These are phyloP conservation scores for Pisolithus marmoratus DNA, from an alignment of 768 basidiomycete genomes.

Conservation along the genomic window DNA sequence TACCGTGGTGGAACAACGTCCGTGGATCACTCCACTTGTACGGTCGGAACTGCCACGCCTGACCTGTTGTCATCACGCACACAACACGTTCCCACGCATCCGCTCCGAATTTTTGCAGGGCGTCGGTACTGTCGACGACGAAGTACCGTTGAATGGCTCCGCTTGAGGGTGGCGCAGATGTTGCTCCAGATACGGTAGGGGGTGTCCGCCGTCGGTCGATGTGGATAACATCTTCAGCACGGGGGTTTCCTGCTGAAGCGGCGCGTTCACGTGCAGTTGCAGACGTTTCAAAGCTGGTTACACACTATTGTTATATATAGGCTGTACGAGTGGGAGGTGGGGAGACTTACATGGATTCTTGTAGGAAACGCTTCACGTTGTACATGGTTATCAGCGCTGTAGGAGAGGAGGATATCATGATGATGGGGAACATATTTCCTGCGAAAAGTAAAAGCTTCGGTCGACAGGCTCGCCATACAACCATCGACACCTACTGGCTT, in stretches of 20 bases:
- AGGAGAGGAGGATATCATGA: slow-evolving; percentile 91
- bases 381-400: slow-evolving; percentile 96
- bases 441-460: neutral
- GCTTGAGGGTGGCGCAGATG: neutral
- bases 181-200: slow-evolving; percentile 18
- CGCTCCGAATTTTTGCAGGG: slow-evolving; percentile 83
- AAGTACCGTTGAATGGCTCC: slow-evolving; percentile 62
- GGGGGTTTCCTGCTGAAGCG: slow-evolving; percentile 62
- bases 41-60: slow-evolving; percentile 95
- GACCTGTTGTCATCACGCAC: slow-evolving; percentile 97
- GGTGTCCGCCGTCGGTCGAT: slow-evolving; percentile 78
- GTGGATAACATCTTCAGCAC: slow-evolving; percentile 80
- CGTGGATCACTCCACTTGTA: slow-evolving; percentile 97
- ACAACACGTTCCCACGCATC: slow-evolving; percentile 97
- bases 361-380: slow-evolving; percentile 91
- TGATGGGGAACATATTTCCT: slow-evolving; percentile 86
- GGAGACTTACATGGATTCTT: slow-evolving; percentile 68
- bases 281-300: slow-evolving; percentile 62
- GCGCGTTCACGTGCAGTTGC: slow-evolving; percentile 68
- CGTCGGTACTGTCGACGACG: slow-evolving; percentile 90
- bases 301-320: neutral
- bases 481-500: slow-evolving; percentile 50
- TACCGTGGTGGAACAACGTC: slow-evolving; percentile 90
- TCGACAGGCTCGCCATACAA: neutral
- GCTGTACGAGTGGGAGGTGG: neutral